Evolutionary conservation across 108 stramenopile species (phyloP).

Genomic region (Hondaea fermentalgiana): DNA sequence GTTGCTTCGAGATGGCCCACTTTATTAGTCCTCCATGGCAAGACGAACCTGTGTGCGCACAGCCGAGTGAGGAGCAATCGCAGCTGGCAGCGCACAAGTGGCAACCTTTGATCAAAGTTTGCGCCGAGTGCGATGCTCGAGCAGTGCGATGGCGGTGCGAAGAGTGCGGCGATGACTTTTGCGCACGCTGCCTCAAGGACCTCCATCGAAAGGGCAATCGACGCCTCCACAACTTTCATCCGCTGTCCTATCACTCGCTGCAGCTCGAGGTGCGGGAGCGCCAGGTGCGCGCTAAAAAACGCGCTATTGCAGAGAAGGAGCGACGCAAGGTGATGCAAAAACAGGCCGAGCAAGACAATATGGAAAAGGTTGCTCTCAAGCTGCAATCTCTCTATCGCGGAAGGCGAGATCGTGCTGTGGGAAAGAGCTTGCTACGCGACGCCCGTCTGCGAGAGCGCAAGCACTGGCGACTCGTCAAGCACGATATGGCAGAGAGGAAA

Average conservation of each 20-base stretch:
- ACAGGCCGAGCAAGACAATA: neutral
- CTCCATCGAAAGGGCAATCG: neutral
- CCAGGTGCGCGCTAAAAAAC: neutral
- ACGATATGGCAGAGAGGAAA: neutral
- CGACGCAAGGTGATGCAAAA: neutral
- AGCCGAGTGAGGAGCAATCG: neutral
- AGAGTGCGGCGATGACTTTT: conserved; percentile 1
- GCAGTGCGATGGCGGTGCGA: conserved; percentile 12
- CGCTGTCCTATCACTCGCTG: neutral
- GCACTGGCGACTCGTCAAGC: neutral
- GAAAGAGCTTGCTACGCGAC: neutral
- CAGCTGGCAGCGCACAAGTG: neutral
- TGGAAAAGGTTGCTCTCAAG: conserved; percentile 3
- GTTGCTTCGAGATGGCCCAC: neutral
- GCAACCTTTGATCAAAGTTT: neutral
- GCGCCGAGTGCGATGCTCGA: neutral
- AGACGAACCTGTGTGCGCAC: neutral
- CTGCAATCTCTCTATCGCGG: neutral
- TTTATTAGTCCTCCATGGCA: neutral
- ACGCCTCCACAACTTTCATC: neutral
- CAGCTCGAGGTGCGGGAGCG: neutral
- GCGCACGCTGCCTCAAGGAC: neutral
- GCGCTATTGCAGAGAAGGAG: neutral
- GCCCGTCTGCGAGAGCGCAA: neutral
- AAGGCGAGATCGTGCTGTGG: neutral